Conservation (phyloP, 139 green algal genomes). For the Picochlorum sp. region DNA sequence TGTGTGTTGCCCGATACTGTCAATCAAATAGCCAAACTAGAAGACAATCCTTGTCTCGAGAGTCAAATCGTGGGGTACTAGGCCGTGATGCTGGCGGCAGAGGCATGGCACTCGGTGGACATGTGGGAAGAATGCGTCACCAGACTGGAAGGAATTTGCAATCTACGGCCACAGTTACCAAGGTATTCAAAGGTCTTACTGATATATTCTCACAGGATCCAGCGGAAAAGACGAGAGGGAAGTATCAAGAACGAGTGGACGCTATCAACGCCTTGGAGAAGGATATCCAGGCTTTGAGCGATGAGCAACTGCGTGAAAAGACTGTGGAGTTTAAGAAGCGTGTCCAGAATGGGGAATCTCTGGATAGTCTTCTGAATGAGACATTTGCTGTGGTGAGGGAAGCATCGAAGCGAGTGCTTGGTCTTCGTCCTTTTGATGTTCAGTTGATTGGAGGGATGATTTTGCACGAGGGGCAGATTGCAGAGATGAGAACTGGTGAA, state of each 20-base stretch:
- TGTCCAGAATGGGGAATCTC: constrained; percentile 42
- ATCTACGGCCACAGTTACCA: not conserved
- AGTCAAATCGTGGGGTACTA: no score
- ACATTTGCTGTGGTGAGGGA: constrained; percentile 91
- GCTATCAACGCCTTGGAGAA: constrained; percentile 82
- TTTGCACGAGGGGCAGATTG: constrained; percentile 89
- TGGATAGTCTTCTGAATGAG: constrained; percentile 84
- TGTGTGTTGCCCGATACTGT: no score
- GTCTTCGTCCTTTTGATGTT: constrained; percentile 94
- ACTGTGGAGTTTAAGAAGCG: constrained; percentile 69
- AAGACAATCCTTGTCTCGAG: no score
- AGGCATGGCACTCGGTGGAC: no score
- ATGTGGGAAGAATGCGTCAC: no score
- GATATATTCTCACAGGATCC: constrained; percentile 28
- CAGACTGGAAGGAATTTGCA: no score
- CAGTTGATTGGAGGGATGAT: constrained; percentile 96
- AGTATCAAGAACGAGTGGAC: constrained; percentile 55
- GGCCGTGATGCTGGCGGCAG: no score
- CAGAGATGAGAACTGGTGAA: constrained; percentile 97
- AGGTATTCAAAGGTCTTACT: constrained; percentile 25
- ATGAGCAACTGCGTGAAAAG: constrained; percentile 74
- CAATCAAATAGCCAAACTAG: no score
- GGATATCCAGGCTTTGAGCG: constrained; percentile 55
- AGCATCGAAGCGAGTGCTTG: constrained; percentile 81
- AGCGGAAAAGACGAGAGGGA: constrained; percentile 27